Percentiles rank a stretch among this genome's conserved stretches.
Evolutionary conservation across 345 rosid species (phyloP).

Genomic region (Hirschfeldia incana): DNA sequence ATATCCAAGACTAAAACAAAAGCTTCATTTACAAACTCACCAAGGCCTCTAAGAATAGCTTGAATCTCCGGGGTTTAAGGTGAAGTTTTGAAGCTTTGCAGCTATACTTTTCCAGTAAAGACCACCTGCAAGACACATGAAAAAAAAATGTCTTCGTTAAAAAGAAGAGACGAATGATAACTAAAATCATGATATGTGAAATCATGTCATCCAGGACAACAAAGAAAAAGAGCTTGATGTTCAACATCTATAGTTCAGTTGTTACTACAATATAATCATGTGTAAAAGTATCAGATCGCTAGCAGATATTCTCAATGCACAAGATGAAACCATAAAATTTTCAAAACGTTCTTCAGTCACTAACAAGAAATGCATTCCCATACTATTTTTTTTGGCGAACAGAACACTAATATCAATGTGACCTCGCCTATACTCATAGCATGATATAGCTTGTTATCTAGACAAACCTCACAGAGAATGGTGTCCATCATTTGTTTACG

Average conservation of each 20-base stretch:
- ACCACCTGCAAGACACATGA: constrained; percentile 73
- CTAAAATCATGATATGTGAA: background rate
- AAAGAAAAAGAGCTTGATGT: background rate
- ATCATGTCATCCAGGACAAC: background rate
- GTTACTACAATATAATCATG: constrained; percentile 15
- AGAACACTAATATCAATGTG: background rate
- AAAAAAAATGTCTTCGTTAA: background rate
- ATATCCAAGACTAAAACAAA: constrained; percentile 21
- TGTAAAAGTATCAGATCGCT: background rate
- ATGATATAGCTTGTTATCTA: constrained; percentile 11
- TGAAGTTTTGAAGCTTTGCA: constrained; percentile 99
- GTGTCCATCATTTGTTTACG: background rate
- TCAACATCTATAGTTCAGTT: constrained; percentile 2
- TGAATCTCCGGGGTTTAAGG: constrained; percentile 91
- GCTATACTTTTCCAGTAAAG: constrained; percentile 94
- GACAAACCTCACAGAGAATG: constrained; percentile 1
- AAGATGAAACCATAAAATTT: constrained; percentile 10
- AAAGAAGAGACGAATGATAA: background rate
- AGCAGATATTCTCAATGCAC: constrained; percentile 1
- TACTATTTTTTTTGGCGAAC: background rate
- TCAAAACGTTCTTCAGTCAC: background rate
- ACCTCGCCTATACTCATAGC: background rate
- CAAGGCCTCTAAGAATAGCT: constrained; percentile 93
- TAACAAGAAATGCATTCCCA: background rate
- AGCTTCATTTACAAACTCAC: constrained; percentile 52